Base-by-base conservation (phyloP, 768 basidiomycete genomes). In the Dentipellis sp. region DNA sequence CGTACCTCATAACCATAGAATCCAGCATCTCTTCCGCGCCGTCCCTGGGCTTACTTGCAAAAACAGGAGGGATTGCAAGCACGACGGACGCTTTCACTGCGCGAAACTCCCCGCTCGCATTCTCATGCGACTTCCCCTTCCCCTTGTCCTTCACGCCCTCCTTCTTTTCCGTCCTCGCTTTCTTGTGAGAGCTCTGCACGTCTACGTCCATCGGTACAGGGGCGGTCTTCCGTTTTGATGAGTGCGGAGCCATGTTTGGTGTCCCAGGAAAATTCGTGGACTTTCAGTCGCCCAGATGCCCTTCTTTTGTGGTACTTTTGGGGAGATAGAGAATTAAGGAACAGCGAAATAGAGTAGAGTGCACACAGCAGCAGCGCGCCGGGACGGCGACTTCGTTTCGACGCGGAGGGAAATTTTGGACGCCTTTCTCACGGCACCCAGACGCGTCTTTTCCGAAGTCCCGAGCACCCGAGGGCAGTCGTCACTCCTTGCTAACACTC, bases 1-100 rank as follows among this genome's bases (percentile, higher is more conserved):
- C 80, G 63, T 65, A 94, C 94, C 90, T 83, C 94, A 97, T 95
- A 12, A 95, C 72, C 88, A 97, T 88, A 8, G 89, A 90, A 69
- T 97, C 93, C 16, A 97, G 73, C 81, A 94, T 84, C 71, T 97
- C 92, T 65, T 87, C 82, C 16, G 82, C 89, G 7, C 94, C 94
- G 40, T 69, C 73, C 10, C 78, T 74, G n/a, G 86, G 79, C 69
- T 88, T 80, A 45, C 73, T 77, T 14, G 89, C 80, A 67, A 92
- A 95, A 45, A 87, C 76, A 1, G 94, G 94, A 29, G 94, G 81
- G 14, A 97, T 77, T 10, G 89, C 84, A 42, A 95, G 73, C 22
- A 78, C 72, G 54, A 94, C 74, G 34, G 80, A 78, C n/a, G 89
- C 78, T 51, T 74, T 75, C 65, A 91, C 70, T 53, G 82, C 66